phyloP scores from a whole-genome alignment of 2,329 filamentous ascomycete species.

The Ceratocystis albifundus region DNA sequence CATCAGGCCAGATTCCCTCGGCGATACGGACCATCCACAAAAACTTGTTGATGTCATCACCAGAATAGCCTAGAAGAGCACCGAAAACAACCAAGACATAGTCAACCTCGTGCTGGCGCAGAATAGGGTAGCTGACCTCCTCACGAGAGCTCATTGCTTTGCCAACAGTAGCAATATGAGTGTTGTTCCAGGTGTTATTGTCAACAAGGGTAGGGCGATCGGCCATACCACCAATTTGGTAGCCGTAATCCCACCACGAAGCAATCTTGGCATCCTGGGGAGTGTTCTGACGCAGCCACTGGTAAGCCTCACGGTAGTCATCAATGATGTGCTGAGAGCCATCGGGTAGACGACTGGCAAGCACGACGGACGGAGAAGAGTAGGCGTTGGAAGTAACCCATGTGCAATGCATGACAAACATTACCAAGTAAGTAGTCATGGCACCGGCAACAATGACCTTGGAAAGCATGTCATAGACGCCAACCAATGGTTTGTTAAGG shows the following conservation, averaged over 20 bases:
- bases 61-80: slow-evolving; percentile 89
- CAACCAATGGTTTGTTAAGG: slow-evolving; percentile 60
- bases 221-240: slow-evolving; percentile 99
- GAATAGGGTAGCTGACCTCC: slow-evolving; percentile 96
- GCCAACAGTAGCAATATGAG: slow-evolving; percentile 95
- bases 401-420: slow-evolving; percentile 96
- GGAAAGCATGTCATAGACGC: slow-evolving; percentile 70
- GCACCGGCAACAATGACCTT: slow-evolving; percentile 65
- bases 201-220: slow-evolving; percentile 93
- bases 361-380: slow-evolving; percentile 91
- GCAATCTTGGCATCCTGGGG: slow-evolving; percentile 92
- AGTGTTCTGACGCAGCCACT: slow-evolving; percentile 98
- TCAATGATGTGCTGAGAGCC: slow-evolving; percentile 98
- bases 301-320: slow-evolving; percentile 97
- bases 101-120: slow-evolving; percentile 96
- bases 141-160: slow-evolving; percentile 98
- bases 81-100: slow-evolving; percentile 98
- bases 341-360: slow-evolving; percentile 84
- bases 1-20: slow-evolving; percentile 98
- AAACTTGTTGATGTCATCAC: slow-evolving; percentile 99
- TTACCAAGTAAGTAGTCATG: slow-evolving; percentile 67
- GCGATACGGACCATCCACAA: slow-evolving; percentile 99
- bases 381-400: slow-evolving; percentile 99
- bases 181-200: slow-evolving; percentile 99
- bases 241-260: slow-evolving; percentile 99